phyloP scores from a whole-genome alignment of 495 filamentous ascomycete species.

The Podospora pseudoanserina region DNA sequence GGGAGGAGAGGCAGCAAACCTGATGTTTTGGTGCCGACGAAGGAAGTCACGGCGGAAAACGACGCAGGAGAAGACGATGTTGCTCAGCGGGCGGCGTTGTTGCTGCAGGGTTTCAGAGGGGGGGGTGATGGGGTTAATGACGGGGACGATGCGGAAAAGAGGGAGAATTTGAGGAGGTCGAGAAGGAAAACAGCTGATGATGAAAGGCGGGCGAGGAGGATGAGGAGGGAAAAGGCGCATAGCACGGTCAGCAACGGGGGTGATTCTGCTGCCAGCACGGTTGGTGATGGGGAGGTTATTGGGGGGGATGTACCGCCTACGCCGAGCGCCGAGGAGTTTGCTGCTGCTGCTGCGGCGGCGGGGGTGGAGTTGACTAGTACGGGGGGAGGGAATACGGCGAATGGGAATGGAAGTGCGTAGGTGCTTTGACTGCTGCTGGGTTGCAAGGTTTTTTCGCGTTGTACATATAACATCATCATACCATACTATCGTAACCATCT shows the following conservation, averaged over 20 bases:
- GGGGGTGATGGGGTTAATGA: constrained; percentile 55
- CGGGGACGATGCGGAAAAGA: constrained; percentile 52
- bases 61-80: constrained; percentile 69
- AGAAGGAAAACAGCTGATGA: constrained; percentile 68
- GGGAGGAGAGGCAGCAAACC: constrained; percentile 38
- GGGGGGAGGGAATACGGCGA: neutral
- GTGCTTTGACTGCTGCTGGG: no score
- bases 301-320: constrained; percentile 18
- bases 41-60: constrained; percentile 42
- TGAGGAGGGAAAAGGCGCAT: constrained; percentile 53
- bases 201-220: constrained; percentile 57
- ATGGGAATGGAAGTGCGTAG: neutral
- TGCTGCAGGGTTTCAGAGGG: constrained; percentile 73
- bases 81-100: constrained; percentile 74
- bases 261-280: constrained; percentile 5
- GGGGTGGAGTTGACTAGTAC: neutral
- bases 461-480: no score
- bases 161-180: constrained; percentile 54
- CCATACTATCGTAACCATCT: no score
- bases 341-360: constrained; percentile 16
- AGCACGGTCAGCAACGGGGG: constrained; percentile 26
- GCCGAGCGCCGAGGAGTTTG: constrained; percentile 18
- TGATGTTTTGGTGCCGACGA: constrained; percentile 32
- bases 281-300: neutral
- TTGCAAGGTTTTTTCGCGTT: no score